These are phyloP conservation scores for Puccinia triticina DNA, from an alignment of 1,284 basidiomycete genomes.

Conservation along the genomic window DNA sequence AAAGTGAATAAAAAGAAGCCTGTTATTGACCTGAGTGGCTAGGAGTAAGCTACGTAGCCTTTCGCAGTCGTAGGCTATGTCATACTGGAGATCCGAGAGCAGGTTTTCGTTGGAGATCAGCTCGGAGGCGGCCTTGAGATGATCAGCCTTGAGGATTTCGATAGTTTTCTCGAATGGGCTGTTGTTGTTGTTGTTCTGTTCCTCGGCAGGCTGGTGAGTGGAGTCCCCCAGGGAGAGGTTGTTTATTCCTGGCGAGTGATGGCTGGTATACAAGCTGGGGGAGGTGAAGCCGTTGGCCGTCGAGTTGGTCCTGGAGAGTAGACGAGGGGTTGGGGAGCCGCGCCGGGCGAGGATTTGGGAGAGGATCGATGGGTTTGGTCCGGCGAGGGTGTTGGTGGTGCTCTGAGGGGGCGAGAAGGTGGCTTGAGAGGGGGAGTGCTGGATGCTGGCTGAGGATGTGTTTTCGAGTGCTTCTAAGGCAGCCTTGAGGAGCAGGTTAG, in stretches of 20 bases:
- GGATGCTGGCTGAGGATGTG: background rate
- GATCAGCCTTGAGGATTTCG: constrained; percentile 81
- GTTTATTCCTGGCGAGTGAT: constrained; percentile 47
- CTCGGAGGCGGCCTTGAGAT: constrained; percentile 74
- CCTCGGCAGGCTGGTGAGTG: constrained; percentile 26
- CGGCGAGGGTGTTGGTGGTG: constrained; percentile 41
- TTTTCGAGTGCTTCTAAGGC: constrained; percentile 74
- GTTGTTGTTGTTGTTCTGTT: too few relatives aligned
- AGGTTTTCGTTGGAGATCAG: constrained; percentile 70
- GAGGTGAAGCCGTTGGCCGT: constrained; percentile 59
- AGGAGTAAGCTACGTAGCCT: constrained; percentile 80
- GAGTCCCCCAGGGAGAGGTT: constrained; percentile 38
- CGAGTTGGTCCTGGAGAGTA: constrained; percentile 58
- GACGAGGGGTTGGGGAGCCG: constrained; percentile 52
- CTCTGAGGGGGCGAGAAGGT: constrained; percentile 54
- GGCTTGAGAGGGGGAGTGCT: constrained; percentile 1
- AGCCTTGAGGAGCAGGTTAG: constrained; percentile 85
- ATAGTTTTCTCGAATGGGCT: constrained; percentile 76
- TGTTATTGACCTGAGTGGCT: constrained; percentile 76
- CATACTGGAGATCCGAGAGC: constrained; percentile 76
- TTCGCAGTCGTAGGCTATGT: constrained; percentile 88
- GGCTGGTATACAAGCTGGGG: constrained; percentile 52
- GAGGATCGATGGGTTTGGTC: constrained; percentile 53
- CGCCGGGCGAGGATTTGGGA: constrained; percentile 50
- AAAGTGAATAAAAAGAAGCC: background rate